A percentile compares a stretch with the other conserved stretches of the same genome.
Conservation (phyloP, 2,329 filamentous ascomycete species). For the Fusarium chaquense region DNA sequence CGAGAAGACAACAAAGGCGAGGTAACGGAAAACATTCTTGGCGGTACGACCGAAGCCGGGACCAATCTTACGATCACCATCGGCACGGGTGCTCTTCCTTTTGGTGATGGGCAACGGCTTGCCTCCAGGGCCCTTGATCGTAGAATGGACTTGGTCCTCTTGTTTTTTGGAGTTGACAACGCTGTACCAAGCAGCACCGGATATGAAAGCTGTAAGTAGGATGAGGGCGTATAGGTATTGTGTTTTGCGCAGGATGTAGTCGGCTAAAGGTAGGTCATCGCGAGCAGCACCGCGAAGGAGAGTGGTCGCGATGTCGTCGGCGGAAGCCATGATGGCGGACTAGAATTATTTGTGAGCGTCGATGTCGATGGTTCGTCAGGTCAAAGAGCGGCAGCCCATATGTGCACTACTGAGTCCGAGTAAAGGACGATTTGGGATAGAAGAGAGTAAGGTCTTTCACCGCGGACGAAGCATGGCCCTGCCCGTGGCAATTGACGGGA, state of each 20-base stretch:
- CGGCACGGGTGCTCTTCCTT: constrained; percentile 62
- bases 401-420: constrained; percentile 36
- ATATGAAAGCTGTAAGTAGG: constrained; percentile 65
- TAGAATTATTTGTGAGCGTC: constrained; percentile 45
- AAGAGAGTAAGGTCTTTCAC: constrained; percentile 50
- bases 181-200: constrained; percentile 64
- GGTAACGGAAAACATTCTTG: constrained; percentile 80
- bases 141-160: constrained; percentile 61
- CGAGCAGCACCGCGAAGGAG: constrained; percentile 41
- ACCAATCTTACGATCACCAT: constrained; percentile 59
- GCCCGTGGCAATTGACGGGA: constrained; percentile 53
- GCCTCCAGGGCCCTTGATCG: constrained; percentile 82
- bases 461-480: constrained; percentile 56
- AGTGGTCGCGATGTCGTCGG: constrained; percentile 50
- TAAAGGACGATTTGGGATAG: constrained; percentile 32
- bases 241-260: constrained; percentile 59
- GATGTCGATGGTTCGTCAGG: constrained; percentile 32
- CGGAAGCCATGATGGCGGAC: constrained; percentile 53
- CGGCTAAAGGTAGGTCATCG: constrained; percentile 50
- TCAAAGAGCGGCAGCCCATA: constrained; percentile 43
- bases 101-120: constrained; percentile 83
- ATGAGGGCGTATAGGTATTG: constrained; percentile 66
- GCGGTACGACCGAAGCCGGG: constrained; percentile 73
- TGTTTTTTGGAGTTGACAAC: constrained; percentile 64
- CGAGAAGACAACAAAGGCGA: constrained; percentile 76